Evolutionary conservation across 2,329 filamentous ascomycete species (phyloP).

Genomic region (Clarireedia sp.): DNA sequence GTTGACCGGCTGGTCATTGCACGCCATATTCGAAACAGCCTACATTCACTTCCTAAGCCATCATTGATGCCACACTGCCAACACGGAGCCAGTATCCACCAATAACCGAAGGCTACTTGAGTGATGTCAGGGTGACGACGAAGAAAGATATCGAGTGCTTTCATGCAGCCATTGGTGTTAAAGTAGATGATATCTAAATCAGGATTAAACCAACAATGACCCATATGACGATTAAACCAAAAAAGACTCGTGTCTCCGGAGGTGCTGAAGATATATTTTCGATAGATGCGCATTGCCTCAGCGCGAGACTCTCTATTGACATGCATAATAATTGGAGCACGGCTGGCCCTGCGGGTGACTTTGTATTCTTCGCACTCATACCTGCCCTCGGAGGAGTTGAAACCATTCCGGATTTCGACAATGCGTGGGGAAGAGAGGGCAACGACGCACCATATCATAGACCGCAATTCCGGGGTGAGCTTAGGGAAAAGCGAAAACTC

Average conservation of each 20-base stretch:
- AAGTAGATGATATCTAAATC: background rate
- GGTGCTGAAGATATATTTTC: background rate
- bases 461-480: background rate
- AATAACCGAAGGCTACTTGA: background rate
- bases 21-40: too few species aligned
- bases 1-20: background rate
- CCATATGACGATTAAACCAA: background rate
- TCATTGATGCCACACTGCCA: background rate
- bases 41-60: background rate
- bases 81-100: too few species aligned
- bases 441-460: background rate
- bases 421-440: background rate
- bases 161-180: background rate
- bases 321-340: background rate
- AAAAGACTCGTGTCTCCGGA: too few species aligned
- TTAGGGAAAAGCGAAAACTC: background rate
- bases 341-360: background rate
- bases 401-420: too few species aligned
- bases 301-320: background rate
- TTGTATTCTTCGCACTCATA: background rate
- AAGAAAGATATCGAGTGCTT: background rate
- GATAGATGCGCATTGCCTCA: background rate
- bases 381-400: too few species aligned
- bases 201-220: background rate
- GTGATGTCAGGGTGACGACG: background rate